Base-by-base conservation (phyloP, 2,329 filamentous ascomycete genomes). In the Fusarium concolor region DNA sequence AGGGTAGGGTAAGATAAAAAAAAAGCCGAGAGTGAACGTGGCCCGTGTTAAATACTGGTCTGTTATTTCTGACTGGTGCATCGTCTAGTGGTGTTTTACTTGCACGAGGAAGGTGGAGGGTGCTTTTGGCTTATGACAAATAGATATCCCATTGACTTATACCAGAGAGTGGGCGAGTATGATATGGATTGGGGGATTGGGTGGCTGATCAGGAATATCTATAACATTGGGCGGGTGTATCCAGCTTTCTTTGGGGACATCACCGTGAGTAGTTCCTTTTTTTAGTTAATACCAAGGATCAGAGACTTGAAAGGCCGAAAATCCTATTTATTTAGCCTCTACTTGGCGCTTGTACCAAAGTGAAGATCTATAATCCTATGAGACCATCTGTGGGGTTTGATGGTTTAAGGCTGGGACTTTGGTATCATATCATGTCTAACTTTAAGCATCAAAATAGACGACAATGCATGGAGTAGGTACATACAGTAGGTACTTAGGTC, bases 131-230 rank as follows among this genome's bases (percentile, higher is more conserved):
- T 68, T 67, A 52, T 58, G 60, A 51, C 54, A 71, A 73, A 71
- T 62, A 67, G 58, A 67, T 71, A 73, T 75, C 59, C 71, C 65
- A 62, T 74, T 63, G 65, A 74, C 66, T 65, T 72, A 70, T 72
- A 72, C 60, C 50, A 71, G 56, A 70, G 60, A 65, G 44, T 55
- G 37, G 33, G 31, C 39, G 52, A 56, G 18, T 45, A 55, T 41
- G 42, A 28, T 42, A 44, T 44, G 38, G 38, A 45, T 31, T 41
- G 17, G 22, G 29, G 47, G 55, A 44, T 60, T 47, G 44, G 47
- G 38, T 39, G 38, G 44, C 44, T 14, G 49, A 59, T 43, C 44
- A 68, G 61, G 71, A 68, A 68, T 68, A 68, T 31, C 56, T 18
- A 58, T 41, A 51, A 47, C 33, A 44, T 52, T 45, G 42, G 45